phyloP scores from a whole-genome alignment of 805 yeast species.

The Barnettozyma sucrosica region DNA sequence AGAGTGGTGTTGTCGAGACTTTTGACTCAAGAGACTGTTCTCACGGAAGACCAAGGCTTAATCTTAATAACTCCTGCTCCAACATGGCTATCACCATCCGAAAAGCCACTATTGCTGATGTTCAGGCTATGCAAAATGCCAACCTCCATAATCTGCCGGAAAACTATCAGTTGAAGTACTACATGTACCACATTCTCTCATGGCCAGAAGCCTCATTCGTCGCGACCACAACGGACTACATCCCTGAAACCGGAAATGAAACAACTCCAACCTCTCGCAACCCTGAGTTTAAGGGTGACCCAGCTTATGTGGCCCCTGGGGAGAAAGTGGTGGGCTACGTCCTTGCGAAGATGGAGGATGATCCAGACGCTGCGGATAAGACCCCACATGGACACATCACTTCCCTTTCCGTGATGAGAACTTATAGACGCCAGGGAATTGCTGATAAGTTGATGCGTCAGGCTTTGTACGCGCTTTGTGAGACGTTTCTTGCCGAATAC shows the following conservation, averaged over 20 bases:
- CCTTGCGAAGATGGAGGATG: slow-evolving; percentile 94
- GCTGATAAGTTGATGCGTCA: slow-evolving; percentile 91
- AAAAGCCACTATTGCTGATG: slow-evolving; percentile 78
- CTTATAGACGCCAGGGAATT: slow-evolving; percentile 90
- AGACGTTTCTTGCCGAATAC: slow-evolving; percentile 72
- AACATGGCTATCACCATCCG: slow-evolving; percentile 81
- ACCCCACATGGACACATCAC: slow-evolving; percentile 90
- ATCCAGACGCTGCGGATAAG: slow-evolving; percentile 67
- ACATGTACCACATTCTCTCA: slow-evolving; percentile 85
- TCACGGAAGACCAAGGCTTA: neutral
- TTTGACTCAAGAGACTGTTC: neutral
- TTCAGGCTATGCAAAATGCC: slow-evolving; percentile 94
- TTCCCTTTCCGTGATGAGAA: slow-evolving; percentile 88
- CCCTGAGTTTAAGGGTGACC: slow-evolving; percentile 42
- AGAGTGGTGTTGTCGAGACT: neutral
- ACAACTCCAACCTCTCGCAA: slow-evolving; percentile 2
- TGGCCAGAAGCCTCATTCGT: slow-evolving; percentile 99
- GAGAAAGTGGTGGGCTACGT: slow-evolving; percentile 95
- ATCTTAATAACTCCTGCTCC: neutral
- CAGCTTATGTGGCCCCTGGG: slow-evolving; percentile 57
- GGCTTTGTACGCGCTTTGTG: slow-evolving; percentile 71
- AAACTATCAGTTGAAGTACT: slow-evolving; percentile 86
- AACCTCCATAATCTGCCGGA: slow-evolving; percentile 90
- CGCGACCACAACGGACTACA: slow-evolving; percentile 69
- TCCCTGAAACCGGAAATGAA: slow-evolving; percentile 17